Base-by-base conservation (phyloP, 768 basidiomycete genomes). In the Agrocybe chaxingu region DNA sequence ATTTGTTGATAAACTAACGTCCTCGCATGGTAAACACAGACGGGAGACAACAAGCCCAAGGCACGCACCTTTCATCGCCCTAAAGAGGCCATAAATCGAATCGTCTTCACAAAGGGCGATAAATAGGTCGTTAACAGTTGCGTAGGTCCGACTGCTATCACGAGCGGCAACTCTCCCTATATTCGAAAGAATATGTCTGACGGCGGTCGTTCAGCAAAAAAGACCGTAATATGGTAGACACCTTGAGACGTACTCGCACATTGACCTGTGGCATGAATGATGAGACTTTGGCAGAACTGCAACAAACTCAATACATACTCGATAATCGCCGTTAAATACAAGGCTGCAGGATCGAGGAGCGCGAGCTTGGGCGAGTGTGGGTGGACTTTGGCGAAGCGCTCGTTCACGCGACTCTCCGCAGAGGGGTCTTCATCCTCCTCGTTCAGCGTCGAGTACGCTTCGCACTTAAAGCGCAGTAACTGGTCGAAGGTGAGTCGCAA, bases 261-360 rank as follows among this genome's bases (percentile, higher is more conserved):
- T 76, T 50, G 88, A 82, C 70, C 91, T 92, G 64, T 30, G 35
- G 38, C 50, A 58, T 48, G 47, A 55, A 49, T 55, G 53, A 57
- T 70, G 47, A 70, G 62, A 60, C 59, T 3, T 53, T 54, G 53
- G 56, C 45, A 48, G 52, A 47, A 47, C 53, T 47, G 46, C 12
- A 39, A 54, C 48, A 39, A 60, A 53, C 36, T 51, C 46, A 56
- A 58, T 51, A 80, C 93, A 73, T 67, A 95, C 93, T 97, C 94
- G 30, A 97, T 74, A 55, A 96, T 90, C 7, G 93, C 92, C 2
- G 94, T 95, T 45, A 95, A 76, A 74, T 95, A 97, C 39, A 97
- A 64, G 13, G 91, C 86, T 31, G 93, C 90, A 3, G 92, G 92
- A 7, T 87, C 84, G 19, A 94, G 66, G 7, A 88, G 75, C 6